Evolutionary conservation across 1,284 basidiomycete genomes (phyloP).

Genomic region (Lignosus rhinocerotis): DNA sequence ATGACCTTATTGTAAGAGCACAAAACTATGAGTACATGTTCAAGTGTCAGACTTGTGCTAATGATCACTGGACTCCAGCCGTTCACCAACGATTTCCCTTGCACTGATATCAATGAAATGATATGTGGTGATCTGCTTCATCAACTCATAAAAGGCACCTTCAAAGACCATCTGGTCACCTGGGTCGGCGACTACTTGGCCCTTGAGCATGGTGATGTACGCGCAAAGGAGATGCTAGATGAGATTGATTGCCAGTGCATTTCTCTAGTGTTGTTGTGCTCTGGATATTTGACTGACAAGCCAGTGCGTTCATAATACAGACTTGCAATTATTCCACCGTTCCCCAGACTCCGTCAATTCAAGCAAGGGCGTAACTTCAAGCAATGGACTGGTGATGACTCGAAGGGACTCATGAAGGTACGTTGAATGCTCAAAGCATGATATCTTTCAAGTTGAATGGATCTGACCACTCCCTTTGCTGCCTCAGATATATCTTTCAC

Average conservation of each 20-base stretch:
- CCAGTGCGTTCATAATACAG: background rate
- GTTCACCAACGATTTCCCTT: constrained; percentile 4
- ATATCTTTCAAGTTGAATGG: too few species aligned
- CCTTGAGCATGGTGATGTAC: background rate
- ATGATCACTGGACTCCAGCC: background rate
- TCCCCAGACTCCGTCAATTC: constrained; percentile 22
- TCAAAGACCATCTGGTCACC: constrained; percentile 23
- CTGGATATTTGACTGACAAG: background rate
- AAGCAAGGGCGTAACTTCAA: constrained; percentile 21
- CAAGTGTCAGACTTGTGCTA: too few species aligned
- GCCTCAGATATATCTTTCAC: too few species aligned
- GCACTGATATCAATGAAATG: constrained; percentile 15
- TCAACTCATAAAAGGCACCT: background rate
- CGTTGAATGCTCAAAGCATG: background rate
- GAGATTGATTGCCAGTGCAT: constrained; percentile 30
- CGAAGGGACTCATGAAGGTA: constrained; percentile 29
- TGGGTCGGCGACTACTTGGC: constrained; percentile 13
- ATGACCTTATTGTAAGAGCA: too few species aligned
- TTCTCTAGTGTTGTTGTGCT: too few species aligned
- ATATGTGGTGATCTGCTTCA: constrained; percentile 10
- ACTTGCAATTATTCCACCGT: constrained; percentile 13
- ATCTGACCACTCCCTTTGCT: too few species aligned
- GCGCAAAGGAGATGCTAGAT: constrained; percentile 4
- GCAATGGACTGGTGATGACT: constrained; percentile 29
- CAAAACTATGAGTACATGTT: too few species aligned